Conservation (phyloP, 345 rosid species). For the Tarenaya hassleriana region DNA sequence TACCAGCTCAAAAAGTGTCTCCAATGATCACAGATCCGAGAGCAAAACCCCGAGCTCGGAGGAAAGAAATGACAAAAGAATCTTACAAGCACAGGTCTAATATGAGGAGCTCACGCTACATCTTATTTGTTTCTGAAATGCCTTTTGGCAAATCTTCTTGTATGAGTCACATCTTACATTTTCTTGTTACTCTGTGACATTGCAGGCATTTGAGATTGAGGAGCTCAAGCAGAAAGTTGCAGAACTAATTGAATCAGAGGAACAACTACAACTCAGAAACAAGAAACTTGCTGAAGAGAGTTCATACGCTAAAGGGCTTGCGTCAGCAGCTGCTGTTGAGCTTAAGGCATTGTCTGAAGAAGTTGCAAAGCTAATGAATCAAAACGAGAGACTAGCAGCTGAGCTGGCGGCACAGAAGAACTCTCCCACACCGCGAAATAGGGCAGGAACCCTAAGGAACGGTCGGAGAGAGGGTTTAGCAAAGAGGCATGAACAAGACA, state of each 20-base stretch:
- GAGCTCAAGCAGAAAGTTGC: conserved; percentile 62
- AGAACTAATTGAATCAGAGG: conserved; percentile 55
- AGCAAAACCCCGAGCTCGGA: neutral
- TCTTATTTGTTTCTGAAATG: too few species aligned
- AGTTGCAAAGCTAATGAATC: conserved; percentile 93
- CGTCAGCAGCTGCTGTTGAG: conserved; percentile 99
- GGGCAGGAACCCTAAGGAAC: conserved; percentile 41
- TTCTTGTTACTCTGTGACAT: conserved; percentile 6
- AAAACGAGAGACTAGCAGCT: conserved; percentile 65
- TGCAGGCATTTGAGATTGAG: conserved; percentile 60
- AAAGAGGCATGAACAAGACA: conserved; percentile 64
- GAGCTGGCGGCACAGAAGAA: conserved; percentile 64
- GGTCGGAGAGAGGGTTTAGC: conserved; percentile 41
- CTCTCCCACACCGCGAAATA: conserved; percentile 45
- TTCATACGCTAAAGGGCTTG: conserved; percentile 95
- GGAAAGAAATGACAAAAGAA: conserved; percentile 8
- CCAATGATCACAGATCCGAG: too few species aligned
- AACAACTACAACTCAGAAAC: conserved; percentile 64
- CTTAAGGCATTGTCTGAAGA: conserved; percentile 97
- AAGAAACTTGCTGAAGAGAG: conserved; percentile 88
- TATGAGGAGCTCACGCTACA: too few species aligned
- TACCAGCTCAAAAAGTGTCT: too few species aligned
- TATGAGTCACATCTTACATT: too few species aligned
- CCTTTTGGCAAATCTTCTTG: too few species aligned
- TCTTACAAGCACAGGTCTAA: conserved; percentile 42